These are phyloP conservation scores for Aurantiochytrium sp. DNA, from an alignment of 108 stramenopile species.

Conservation along the genomic window DNA sequence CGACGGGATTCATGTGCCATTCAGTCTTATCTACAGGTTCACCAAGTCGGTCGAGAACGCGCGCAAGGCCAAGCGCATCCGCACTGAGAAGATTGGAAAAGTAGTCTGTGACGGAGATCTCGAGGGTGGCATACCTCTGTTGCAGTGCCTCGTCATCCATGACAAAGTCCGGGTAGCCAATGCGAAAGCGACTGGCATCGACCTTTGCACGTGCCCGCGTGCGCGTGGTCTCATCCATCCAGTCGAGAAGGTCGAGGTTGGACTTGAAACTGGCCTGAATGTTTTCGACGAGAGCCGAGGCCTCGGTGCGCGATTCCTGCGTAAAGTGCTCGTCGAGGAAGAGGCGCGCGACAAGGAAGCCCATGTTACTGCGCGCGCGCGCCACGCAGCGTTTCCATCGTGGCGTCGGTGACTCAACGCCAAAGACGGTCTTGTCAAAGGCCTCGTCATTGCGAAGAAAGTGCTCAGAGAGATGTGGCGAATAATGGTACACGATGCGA, in stretches of 20 bases:
- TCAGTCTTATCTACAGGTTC: not conserved
- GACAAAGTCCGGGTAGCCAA: constrained; percentile 10
- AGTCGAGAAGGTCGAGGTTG: not conserved
- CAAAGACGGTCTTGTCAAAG: not conserved
- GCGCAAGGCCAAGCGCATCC: not conserved
- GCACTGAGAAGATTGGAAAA: not conserved
- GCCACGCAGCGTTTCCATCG: not conserved
- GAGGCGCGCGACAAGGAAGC: not conserved
- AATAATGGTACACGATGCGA: not conserved
- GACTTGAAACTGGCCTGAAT: not conserved
- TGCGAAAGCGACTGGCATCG: not conserved
- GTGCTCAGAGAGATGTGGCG: not conserved
- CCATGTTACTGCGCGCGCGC: not conserved
- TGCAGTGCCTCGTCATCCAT: not conserved
- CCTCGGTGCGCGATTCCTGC: not conserved
- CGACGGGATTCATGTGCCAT: not conserved
- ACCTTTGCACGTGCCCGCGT: not conserved
- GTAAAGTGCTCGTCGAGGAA: not conserved
- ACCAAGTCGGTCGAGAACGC: not conserved
- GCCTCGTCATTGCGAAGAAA: not conserved
- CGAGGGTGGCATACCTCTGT: not conserved
- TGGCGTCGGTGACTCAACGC: not conserved
- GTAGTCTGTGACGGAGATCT: not conserved
- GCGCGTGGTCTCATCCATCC: not conserved
- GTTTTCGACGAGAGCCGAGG: not conserved